A percentile compares a stretch with the other conserved stretches of the same genome.
Evolutionary conservation across 371 early-diverging fungal species (phyloP).

Genomic region (Phascolomyces articulosus): DNA sequence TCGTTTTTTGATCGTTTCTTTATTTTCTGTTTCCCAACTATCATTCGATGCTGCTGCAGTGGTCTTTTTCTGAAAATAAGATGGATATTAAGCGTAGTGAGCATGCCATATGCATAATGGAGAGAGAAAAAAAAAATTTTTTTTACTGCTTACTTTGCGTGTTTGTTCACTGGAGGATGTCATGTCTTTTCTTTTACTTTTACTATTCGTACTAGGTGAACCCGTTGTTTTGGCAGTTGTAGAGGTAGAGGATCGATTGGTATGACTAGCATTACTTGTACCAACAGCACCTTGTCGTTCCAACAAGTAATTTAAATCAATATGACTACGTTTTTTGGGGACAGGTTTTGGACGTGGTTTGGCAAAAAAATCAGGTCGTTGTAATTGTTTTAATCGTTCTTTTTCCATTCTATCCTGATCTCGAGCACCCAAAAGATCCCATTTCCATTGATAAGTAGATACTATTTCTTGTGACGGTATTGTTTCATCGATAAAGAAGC

Average conservation of each 20-base stretch:
- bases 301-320: not conserved
- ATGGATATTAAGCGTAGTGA: no score
- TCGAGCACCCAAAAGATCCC: conserved; percentile 2
- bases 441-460: conserved; percentile 4
- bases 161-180: not conserved
- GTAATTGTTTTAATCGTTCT: not conserved
- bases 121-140: no score
- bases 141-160: not conserved
- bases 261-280: not conserved
- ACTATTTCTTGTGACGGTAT: no score
- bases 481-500: no score
- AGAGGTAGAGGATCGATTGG: no score
- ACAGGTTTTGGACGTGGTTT: conserved; percentile 9
- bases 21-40: conserved; percentile 11
- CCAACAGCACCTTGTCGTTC: not conserved
- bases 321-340: conserved; percentile 1
- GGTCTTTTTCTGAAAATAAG: not conserved
- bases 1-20: conserved; percentile 4
- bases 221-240: not conserved
- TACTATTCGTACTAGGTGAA: not conserved
- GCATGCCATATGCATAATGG: no score
- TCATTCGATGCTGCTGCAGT: not conserved
- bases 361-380: conserved; percentile 12
- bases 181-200: not conserved
- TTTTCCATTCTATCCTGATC: conserved; percentile 4